A percentile compares a stretch with the other conserved stretches of the same genome.
Conservation (phyloP, 2,329 filamentous ascomycete genomes). For the Xylariaceae sp. region DNA sequence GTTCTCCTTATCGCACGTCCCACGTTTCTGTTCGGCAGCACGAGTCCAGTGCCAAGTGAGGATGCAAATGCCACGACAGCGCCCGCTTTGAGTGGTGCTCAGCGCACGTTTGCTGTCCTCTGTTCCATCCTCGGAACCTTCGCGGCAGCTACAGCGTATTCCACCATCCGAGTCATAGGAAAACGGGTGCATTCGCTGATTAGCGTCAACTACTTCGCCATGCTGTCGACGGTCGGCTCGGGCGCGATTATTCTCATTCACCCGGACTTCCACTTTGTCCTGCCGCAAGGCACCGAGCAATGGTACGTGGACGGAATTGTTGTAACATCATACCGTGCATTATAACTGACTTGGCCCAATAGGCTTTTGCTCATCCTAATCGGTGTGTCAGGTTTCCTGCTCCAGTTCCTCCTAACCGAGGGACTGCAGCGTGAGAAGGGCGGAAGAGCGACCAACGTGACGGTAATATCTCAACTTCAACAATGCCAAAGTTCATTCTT, state of each 20-base stretch:
- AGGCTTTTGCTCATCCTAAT: conserved; percentile 54
- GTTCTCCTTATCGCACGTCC: conserved; percentile 73
- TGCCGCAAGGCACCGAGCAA: conserved; percentile 36
- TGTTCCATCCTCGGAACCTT: conserved; percentile 65
- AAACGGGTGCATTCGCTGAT: conserved; percentile 69
- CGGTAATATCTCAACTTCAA: too few relatives aligned
- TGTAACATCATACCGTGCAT: background rate
- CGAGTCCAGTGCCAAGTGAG: conserved; percentile 10
- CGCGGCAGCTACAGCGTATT: conserved; percentile 64
- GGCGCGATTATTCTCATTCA: conserved; percentile 50
- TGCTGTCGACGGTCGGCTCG: conserved; percentile 61
- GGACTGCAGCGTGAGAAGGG: conserved; percentile 64
- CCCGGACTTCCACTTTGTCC: conserved; percentile 38
- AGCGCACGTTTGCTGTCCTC: conserved; percentile 60
- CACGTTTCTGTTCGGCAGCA: conserved; percentile 46
- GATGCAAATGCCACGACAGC: background rate
- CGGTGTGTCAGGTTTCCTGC: conserved; percentile 66
- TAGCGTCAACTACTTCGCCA: conserved; percentile 72
- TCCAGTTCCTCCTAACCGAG: conserved; percentile 72
- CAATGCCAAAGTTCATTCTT: too few relatives aligned
- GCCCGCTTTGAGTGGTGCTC: conserved; percentile 21
- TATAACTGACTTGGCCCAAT: conserved; percentile 22
- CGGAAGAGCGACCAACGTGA: conserved; percentile 35
- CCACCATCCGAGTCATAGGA: conserved; percentile 69
- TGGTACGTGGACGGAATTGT: conserved; percentile 36